These are phyloP conservation scores for Penicillium olsonii DNA, from an alignment of 2,329 filamentous ascomycete species.

Conservation along the genomic window DNA sequence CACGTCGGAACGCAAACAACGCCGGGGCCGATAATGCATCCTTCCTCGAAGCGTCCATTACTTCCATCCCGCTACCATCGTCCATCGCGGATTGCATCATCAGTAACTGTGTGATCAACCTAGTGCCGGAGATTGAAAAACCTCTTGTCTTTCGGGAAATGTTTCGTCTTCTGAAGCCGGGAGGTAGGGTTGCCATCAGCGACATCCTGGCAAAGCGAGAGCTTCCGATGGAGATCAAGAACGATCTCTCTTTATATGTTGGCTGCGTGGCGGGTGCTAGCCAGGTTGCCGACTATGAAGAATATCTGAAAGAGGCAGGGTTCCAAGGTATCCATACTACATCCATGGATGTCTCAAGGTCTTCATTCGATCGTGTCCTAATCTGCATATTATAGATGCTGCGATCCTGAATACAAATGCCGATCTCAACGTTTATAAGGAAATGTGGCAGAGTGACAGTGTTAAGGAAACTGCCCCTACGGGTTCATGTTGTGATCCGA, in stretches of 20 bases:
- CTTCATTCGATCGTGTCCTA: neutral
- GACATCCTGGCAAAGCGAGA: conserved; percentile 56
- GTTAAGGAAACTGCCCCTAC: neutral
- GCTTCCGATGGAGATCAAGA: conserved; percentile 52
- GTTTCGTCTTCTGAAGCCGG: conserved; percentile 57
- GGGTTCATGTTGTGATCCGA: conserved; percentile 4
- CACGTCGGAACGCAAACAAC: conserved; percentile 48
- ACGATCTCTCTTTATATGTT: conserved; percentile 57
- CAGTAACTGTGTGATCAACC: conserved; percentile 65
- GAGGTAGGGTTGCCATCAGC: conserved; percentile 60
- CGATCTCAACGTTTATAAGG: too few relatives aligned
- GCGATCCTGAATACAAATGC: too few relatives aligned
- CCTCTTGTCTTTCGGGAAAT: conserved; percentile 59
- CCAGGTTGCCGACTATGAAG: conserved; percentile 54
- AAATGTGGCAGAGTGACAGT: neutral
- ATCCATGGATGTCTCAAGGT: too few relatives aligned
- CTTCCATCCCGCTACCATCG: conserved; percentile 48
- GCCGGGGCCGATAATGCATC: conserved; percentile 46
- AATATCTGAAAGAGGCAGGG: too few relatives aligned
- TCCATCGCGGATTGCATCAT: conserved; percentile 58
- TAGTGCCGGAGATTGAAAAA: conserved; percentile 57
- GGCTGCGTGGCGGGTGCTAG: conserved; percentile 64
- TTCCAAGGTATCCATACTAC: conserved; percentile 57
- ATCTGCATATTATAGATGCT: neutral
- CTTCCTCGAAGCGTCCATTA: conserved; percentile 57